phyloP scores from a whole-genome alignment of 1,284 basidiomycete genomes.

The Amylostereum areolatum region DNA sequence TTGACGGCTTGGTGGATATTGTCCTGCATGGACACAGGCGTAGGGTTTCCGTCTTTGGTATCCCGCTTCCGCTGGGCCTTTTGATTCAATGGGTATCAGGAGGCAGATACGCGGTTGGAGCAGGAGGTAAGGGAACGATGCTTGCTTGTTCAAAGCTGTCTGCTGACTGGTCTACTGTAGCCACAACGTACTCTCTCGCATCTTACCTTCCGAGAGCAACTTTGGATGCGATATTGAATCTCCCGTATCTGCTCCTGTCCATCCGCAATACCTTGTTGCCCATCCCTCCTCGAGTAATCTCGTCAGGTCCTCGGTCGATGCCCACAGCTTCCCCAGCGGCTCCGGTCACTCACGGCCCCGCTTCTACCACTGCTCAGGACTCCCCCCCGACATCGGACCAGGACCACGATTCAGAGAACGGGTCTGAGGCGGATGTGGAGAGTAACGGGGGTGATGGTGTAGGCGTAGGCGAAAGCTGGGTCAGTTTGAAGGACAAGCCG shows the following conservation, averaged over 20 bases:
- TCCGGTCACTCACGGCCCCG: constrained; percentile 8
- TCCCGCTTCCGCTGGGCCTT: constrained; percentile 38
- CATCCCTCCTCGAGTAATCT: constrained; percentile 35
- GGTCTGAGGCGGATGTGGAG: constrained; percentile 64
- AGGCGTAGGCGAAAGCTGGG: constrained; percentile 54
- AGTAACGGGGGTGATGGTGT: constrained; percentile 47
- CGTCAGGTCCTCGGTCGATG: too few relatives aligned
- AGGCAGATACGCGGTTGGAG: constrained; percentile 61
- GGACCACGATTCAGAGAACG: constrained; percentile 33
- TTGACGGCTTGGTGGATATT: constrained; percentile 48
- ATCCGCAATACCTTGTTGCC: constrained; percentile 56
- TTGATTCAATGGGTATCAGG: constrained; percentile 51
- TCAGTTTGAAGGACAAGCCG: constrained; percentile 39
- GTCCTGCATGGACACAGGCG: constrained; percentile 45
- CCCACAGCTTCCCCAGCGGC: constrained; percentile 6
- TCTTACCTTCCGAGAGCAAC: constrained; percentile 63
- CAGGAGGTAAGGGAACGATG: constrained; percentile 53
- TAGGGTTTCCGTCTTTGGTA: constrained; percentile 33
- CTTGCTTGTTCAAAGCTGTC: constrained; percentile 40
- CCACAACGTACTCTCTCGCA: constrained; percentile 59
- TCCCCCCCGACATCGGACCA: constrained; percentile 28
- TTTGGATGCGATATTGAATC: constrained; percentile 55
- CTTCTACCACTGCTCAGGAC: constrained; percentile 8
- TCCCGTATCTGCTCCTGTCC: constrained; percentile 60
- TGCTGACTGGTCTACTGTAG: constrained; percentile 44